Evolutionary conservation across 2,329 filamentous ascomycete genomes (phyloP), one percentile per base, ranked within the genome.

Genomic region (Trichophyton equinum): DNA sequence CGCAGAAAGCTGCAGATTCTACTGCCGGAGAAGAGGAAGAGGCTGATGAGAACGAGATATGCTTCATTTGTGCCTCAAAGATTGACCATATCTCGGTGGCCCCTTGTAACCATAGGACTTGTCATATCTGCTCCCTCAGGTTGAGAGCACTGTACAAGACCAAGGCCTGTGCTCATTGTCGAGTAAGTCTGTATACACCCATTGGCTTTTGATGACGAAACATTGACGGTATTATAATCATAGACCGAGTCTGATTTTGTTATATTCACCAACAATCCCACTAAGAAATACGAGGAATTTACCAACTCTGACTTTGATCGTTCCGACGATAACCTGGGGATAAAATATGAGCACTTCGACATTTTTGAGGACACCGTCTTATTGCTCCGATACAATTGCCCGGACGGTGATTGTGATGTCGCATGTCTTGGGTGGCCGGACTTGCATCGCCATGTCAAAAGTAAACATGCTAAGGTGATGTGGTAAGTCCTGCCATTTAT

Each of bases 11-110:
- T 57, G 65, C 61, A 2, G 60, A 36, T 8, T 44, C 27, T 38
- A 61, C 66, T 27, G 59, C 58, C 36, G 65, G 66, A 40, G 67
- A 69, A 13, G 72, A 74, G 2, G 82, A 82, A 56, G 82, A 81
- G 30, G 82, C 81, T 25, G 78, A 78, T 33, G 87, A 91, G 61
- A 86, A 81, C 27, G 91, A 96, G 64, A 82, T 96, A 63, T 99
- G 94, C 82, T 97, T 97, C 75, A 99, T 99, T 70, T 99, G 94
- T 75, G 92, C 94, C 61, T 96, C 91, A 65, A 84, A 86, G 1
- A 86, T 99, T 56, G 84, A 88, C 57, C 91, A 97, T 77, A 85
- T 89, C 68, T 88, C 91, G 8, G 85, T 99, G 65, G 85, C 91
- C 36, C 92, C 94, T 20, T 99, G 94, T 76, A 97, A 96, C 74